These are phyloP conservation scores for Linum trigynum DNA, from an alignment of 345 rosid genomes.

Conservation along the genomic window DNA sequence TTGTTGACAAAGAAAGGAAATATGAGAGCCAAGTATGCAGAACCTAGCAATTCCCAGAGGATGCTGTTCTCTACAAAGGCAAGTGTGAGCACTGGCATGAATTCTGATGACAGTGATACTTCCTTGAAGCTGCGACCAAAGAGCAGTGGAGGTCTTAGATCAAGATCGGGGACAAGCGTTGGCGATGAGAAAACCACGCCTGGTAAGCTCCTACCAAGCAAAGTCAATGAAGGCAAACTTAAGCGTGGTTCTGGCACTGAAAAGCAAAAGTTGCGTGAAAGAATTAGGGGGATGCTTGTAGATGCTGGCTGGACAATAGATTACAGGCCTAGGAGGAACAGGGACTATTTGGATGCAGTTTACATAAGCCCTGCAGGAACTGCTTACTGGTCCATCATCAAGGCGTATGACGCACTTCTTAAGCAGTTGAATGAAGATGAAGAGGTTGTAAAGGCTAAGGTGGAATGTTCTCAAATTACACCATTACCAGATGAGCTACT, in stretches of 20 bases:
- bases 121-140: slow-evolving; percentile 16
- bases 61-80: slow-evolving; percentile 12
- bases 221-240: slow-evolving; percentile 42
- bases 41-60: slow-evolving; percentile 25
- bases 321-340: slow-evolving; percentile 30
- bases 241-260: slow-evolving; percentile 88
- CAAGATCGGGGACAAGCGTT: slow-evolving; percentile 16
- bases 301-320: slow-evolving; percentile 29
- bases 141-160: slow-evolving; percentile 1
- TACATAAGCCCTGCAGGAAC: slow-evolving; percentile 26
- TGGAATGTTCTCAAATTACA: slow-evolving; percentile 12
- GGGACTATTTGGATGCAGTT: slow-evolving; percentile 30
- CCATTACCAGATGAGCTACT: slow-evolving; percentile 27
- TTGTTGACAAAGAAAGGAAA: slow-evolving; percentile 29
- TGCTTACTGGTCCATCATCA: slow-evolving; percentile 32
- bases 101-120: slow-evolving; percentile 24
- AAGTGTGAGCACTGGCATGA: slow-evolving; percentile 6
- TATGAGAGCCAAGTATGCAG: slow-evolving; percentile 30
- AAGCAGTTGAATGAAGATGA: slow-evolving; percentile 24
- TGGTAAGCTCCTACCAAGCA: slow-evolving; percentile 27
- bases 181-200: slow-evolving; percentile 35
- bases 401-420: slow-evolving; percentile 32
- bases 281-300: slow-evolving; percentile 56
- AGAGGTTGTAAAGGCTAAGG: slow-evolving; percentile 14
- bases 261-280: slow-evolving; percentile 84